Base-by-base conservation (phyloP, 1,284 basidiomycete species). In the Volvariella surrecta region DNA sequence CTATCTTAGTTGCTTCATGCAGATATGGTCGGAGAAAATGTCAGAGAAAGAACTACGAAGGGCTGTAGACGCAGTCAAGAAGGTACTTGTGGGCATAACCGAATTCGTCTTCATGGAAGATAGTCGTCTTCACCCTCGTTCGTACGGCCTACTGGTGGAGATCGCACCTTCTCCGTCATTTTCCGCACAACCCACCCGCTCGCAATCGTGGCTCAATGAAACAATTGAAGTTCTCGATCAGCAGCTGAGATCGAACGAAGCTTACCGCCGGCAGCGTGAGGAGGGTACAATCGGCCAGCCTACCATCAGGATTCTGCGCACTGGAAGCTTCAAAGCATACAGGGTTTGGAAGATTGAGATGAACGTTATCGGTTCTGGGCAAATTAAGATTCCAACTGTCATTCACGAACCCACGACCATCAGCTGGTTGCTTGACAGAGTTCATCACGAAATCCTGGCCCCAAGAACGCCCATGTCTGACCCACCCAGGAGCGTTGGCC, bases 131-230 rank as follows among this genome's bases (percentile, higher is more conserved):
- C 18, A 44, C 8, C 43, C 47, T 3, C 44, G 46, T 8, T 39
- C 44, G 7, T 50, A 50, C 21, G 48, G 52, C 3, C 49, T 51
- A 37, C 39, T 51, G 22, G 37, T 53, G 2, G 50, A 51, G 30
- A 44, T 51, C 15, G 24, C 24, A 11, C 24, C 11, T 11, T 28
- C 45, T 46, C 11, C 20, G 43, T 28, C 8, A 18, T 10, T 42
- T 17, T 15, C 1, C 22, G 22, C 11, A 18, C 42, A 32, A n/a
- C 9, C 7, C 15, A 31, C 37, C 44, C 39, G 43, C 7, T 35
- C n/a, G 37, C 47, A 32, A 41, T 34, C 10, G 42, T 22, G 3
- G 42, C 39, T 19, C 38, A 42, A 11, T 22, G 39, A 9, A 28
- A 30, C 13, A 15, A 46, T 17, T 28, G 44, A 15, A 43, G 46